Percentiles rank a stretch among this genome's conserved stretches.
phyloP scores from a whole-genome alignment of 2,329 filamentous ascomycete genomes.

The Fusarium austroafricanum region DNA sequence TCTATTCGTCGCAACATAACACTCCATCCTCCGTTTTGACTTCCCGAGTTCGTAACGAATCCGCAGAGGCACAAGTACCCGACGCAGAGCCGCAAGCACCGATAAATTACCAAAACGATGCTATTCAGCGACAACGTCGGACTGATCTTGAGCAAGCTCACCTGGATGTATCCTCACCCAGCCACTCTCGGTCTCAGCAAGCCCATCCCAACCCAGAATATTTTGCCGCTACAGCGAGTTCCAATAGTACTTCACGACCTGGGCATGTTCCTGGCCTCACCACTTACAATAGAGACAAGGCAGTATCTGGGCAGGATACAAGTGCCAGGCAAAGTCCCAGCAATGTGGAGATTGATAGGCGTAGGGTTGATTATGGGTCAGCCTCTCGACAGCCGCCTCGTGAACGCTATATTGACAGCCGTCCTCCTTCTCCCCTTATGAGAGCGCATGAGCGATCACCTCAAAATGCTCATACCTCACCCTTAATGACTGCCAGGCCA shows the following conservation, averaged over 20 bases:
- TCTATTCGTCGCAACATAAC: conserved; percentile 94
- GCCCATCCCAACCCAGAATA: conserved; percentile 14
- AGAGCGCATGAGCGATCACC: conserved; percentile 78
- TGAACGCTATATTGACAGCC: conserved; percentile 46
- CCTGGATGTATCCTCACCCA: conserved; percentile 16
- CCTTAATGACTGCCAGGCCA: conserved; percentile 61
- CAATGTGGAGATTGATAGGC: conserved; percentile 45
- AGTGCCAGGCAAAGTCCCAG: conserved; percentile 56
- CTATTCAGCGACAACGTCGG: conserved; percentile 16
- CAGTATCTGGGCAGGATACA: conserved; percentile 47
- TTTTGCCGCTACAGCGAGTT: conserved; percentile 14
- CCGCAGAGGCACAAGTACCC: conserved; percentile 48
- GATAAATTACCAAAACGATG: conserved; percentile 19
- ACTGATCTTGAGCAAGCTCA: conserved; percentile 12
- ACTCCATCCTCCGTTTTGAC: conserved; percentile 70
- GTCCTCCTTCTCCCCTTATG: conserved; percentile 70
- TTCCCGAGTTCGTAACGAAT: conserved; percentile 61
- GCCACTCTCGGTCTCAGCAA: conserved; percentile 15
- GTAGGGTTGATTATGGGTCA: conserved; percentile 20
- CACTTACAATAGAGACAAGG: conserved; percentile 40
- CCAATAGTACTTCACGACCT: conserved; percentile 27
- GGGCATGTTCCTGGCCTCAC: conserved; percentile 50
- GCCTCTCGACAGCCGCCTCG: conserved; percentile 30
- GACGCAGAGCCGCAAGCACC: conserved; percentile 31
- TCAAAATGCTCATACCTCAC: conserved; percentile 77